phyloP scores from a whole-genome alignment of 1,284 basidiomycete genomes.

The Boletellus deceptivus region DNA sequence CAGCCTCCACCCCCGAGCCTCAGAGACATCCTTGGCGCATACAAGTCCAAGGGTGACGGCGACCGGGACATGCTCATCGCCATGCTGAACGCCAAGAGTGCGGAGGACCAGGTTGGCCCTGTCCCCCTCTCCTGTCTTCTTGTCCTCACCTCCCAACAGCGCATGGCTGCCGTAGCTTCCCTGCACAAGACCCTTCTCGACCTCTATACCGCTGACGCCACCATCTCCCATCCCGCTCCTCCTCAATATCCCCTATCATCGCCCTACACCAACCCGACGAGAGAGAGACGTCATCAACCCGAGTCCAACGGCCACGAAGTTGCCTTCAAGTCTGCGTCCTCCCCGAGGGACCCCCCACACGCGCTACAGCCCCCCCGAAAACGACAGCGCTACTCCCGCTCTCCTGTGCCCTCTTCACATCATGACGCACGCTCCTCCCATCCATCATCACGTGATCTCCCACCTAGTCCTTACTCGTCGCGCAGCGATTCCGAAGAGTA shows the following conservation, averaged over 20 bases:
- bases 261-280: conserved; percentile 15
- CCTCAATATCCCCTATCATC: conserved; percentile 24
- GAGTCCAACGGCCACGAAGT: conserved; percentile 20
- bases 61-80: conserved; percentile 86
- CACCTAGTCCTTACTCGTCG: conserved; percentile 36
- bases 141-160: conserved; percentile 40
- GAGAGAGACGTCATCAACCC: conserved; percentile 16
- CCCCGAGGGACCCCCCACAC: conserved; percentile 23
- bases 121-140: conserved; percentile 6
- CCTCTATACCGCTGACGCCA: conserved; percentile 43
- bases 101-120: conserved; percentile 76
- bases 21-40: conserved; percentile 81
- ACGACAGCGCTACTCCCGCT: conserved; percentile 46
- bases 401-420: conserved; percentile 28
- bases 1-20: conserved; percentile 75
- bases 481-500: conserved; percentile 37
- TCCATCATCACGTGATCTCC: conserved; percentile 33
- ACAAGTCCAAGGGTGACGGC: conserved; percentile 79
- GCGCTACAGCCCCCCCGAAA: conserved; percentile 36
- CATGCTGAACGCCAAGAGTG: conserved; percentile 85
- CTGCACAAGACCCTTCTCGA: conserved; percentile 71
- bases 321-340: conserved; percentile 7
- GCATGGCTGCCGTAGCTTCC: conserved; percentile 64
- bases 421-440: conserved; percentile 25
- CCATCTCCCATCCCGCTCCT: conserved; percentile 15